Evolutionary conservation across 2,329 filamentous ascomycete genomes (phyloP).

Genomic region (Grosmannia penicillata): DNA sequence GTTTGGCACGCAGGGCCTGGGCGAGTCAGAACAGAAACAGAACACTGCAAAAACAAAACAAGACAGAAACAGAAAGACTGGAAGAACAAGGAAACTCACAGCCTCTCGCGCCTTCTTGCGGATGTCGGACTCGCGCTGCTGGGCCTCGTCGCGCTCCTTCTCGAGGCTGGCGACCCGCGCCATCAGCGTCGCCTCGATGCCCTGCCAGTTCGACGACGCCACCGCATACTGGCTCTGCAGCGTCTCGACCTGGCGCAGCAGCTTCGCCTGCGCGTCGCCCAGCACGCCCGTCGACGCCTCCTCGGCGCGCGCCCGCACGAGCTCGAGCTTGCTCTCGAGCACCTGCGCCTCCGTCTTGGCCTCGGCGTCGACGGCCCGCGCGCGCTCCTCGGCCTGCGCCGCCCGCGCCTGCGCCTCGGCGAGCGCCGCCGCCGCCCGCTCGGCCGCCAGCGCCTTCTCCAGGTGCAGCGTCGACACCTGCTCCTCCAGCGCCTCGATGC

Average conservation of each 20-base stretch:
- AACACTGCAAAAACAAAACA: background rate
- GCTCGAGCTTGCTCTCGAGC: conserved; percentile 80
- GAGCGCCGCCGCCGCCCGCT: no score
- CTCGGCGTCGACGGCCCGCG: conserved; percentile 56
- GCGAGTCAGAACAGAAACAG: background rate
- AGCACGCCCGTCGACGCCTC: conserved; percentile 73
- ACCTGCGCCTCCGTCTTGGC: conserved; percentile 62
- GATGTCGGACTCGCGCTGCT: conserved; percentile 71
- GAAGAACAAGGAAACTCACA: conserved; percentile 32
- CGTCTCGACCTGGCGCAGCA: conserved; percentile 87
- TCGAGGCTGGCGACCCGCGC: conserved; percentile 66
- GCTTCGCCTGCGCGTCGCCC: conserved; percentile 74
- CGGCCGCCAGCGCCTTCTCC: conserved; percentile 62
- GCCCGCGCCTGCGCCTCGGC: no score
- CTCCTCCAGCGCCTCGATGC: conserved; percentile 37
- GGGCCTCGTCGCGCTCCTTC: conserved; percentile 78
- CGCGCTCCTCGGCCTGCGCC: conserved; percentile 56
- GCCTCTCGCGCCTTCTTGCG: conserved; percentile 79
- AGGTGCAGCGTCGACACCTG: conserved; percentile 51
- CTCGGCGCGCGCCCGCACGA: conserved; percentile 71
- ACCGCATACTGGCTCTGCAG: conserved; percentile 89
- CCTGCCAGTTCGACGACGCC: conserved; percentile 94
- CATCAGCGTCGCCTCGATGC: conserved; percentile 76
- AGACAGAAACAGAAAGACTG: background rate
- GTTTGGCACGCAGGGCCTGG: conserved; percentile 48